Base-by-base conservation (phyloP, 2,329 filamentous ascomycete genomes). In the Scytalidium sp. region DNA sequence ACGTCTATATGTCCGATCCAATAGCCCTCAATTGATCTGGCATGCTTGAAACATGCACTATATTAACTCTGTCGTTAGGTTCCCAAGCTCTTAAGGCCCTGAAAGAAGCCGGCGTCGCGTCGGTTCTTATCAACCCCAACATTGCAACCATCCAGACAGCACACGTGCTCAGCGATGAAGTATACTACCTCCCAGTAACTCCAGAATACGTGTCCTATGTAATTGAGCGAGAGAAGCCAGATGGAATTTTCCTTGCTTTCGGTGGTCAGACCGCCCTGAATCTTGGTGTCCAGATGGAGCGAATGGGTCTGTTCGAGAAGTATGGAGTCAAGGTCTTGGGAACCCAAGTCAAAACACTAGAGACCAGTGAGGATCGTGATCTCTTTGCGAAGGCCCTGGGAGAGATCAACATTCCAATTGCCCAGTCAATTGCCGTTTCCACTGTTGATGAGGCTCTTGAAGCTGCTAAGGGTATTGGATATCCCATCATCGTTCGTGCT, bases 121-220 rank as follows among this genome's bases (percentile, higher is more conserved):
- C 93, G 9, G 88, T 97, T 49, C 84, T 97, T 57, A 92, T 97
- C 70, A 97, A 97, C 74, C 93, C 93, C 64, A 97, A 97, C 70
- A 97, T 97, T 69, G 93, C 93, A 53, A 97, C 94, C 51, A 97
- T 97, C 66, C 93, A 97, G 75, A 97, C 93, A 62, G 91, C 95
- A 70, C 93, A 97, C 79, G 86, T 87, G 64, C 87, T 97, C 67
- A 91, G 91, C 65, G 93, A 97, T 67, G 92, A 97, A 75, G 88
- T 97, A 65, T 97, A 97, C 80, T 97, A 97, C 73, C 86, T 97
- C 32, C 94, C 94, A 50, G 92, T 99, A 63, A 99, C 94, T 17
- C 88, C 93, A 57, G 93, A 97, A 80, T 99, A 97, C 74, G 92
- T 97, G 67, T 88, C 88, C 64, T 93, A 97, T 72, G 93, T 99